Evolutionary conservation across 257 asterid genomes (phyloP).

Genomic region (Solanum ossicruentum): DNA sequence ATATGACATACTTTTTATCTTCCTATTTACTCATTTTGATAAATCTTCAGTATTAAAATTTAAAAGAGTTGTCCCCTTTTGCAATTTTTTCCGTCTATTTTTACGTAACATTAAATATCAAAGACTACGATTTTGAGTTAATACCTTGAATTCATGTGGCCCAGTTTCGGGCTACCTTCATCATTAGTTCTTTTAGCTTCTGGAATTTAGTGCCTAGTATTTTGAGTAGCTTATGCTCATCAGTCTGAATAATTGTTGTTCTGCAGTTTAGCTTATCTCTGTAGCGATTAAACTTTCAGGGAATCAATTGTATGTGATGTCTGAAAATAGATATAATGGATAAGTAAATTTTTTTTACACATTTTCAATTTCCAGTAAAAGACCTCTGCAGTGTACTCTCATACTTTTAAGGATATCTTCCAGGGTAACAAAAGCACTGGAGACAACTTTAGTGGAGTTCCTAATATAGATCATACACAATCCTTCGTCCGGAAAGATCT

Average conservation of each 20-base stretch:
- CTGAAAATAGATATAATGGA: background rate
- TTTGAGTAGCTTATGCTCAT: background rate
- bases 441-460: slow-evolving; percentile 80
- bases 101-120: background rate
- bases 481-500: slow-evolving; percentile 77
- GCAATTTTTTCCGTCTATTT: background rate
- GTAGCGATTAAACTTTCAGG: background rate
- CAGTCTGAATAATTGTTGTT: background rate
- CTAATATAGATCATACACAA: slow-evolving; percentile 87
- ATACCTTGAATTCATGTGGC: background rate
- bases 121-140: background rate
- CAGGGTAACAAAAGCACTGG: slow-evolving; percentile 90
- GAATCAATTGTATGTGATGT: background rate
- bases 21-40: background rate
- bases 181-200: background rate
- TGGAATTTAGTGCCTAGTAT: background rate
- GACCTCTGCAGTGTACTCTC: background rate
- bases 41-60: background rate
- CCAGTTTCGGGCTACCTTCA: background rate
- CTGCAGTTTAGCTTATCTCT: background rate
- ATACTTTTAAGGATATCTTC: slow-evolving; percentile 7
- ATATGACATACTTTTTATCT: background rate
- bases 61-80: background rate
- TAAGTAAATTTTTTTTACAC: background rate
- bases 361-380: background rate